phyloP scores from a whole-genome alignment of 768 basidiomycete genomes.

The Leccinum broughii region DNA sequence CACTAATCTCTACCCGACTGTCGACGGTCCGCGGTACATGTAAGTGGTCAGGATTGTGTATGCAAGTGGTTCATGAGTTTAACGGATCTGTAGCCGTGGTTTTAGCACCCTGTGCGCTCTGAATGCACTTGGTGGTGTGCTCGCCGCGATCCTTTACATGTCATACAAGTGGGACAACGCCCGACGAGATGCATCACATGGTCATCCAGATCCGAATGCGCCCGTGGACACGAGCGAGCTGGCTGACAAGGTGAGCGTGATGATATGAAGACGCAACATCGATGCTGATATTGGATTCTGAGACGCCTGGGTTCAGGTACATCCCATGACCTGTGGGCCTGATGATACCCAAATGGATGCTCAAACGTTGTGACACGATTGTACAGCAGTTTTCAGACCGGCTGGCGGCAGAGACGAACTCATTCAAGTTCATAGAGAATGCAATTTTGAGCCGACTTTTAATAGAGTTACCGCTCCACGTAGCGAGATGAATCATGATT shows the following conservation, averaged over 20 bases:
- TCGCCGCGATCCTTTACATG: conserved; percentile 50
- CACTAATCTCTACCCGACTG: conserved; percentile 67
- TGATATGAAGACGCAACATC: no score
- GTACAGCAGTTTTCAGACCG: background rate
- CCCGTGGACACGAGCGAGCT: conserved; percentile 61
- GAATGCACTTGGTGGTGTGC: conserved; percentile 13
- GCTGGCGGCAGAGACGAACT: background rate
- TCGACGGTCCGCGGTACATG: conserved; percentile 67
- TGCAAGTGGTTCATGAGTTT: background rate
- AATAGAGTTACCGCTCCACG: background rate
- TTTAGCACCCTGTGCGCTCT: conserved; percentile 50
- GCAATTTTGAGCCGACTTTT: background rate
- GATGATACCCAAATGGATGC: background rate
- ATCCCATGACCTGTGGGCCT: conserved; percentile 13
- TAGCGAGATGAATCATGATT: background rate
- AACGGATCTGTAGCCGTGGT: conserved; percentile 41
- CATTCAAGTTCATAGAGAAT: background rate
- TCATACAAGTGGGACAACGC: conserved; percentile 66
- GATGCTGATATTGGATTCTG: background rate
- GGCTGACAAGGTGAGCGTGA: conserved; percentile 58
- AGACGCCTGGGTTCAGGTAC: conserved; percentile 25
- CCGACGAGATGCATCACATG: conserved; percentile 51
- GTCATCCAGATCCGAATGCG: conserved; percentile 44
- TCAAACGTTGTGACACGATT: background rate
- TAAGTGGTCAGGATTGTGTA: conserved; percentile 32